A percentile compares a stretch with the other conserved stretches of the same genome.
Conservation (phyloP, 2,329 filamentous ascomycete species). For the Aureobasidium sp. region DNA sequence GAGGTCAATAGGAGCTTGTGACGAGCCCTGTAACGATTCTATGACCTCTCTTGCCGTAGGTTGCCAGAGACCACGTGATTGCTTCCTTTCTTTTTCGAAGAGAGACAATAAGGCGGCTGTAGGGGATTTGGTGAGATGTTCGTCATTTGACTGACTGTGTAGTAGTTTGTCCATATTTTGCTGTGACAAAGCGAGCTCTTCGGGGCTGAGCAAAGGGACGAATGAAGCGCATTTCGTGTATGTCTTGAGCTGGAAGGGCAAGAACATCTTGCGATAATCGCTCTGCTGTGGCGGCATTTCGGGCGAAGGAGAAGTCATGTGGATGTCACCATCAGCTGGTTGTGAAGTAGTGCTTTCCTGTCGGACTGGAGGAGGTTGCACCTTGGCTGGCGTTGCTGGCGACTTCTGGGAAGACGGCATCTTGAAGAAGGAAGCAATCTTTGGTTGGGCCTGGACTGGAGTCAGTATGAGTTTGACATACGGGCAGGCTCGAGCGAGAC, state of each 20-base stretch:
- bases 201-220: constrained; percentile 38
- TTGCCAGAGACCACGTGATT: constrained; percentile 14
- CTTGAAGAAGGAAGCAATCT: constrained; percentile 23
- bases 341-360: constrained; percentile 18
- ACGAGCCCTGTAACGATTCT: constrained; percentile 38
- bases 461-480: not conserved
- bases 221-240: constrained; percentile 63
- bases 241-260: constrained; percentile 72
- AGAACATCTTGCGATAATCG: constrained; percentile 58
- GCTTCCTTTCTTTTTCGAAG: not conserved
- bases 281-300: not conserved
- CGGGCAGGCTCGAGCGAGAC: constrained; percentile 27
- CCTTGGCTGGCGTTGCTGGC: not conserved
- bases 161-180: constrained; percentile 10
- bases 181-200: not conserved
- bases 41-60: constrained; percentile 33
- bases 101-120: not conserved
- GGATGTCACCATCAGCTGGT: constrained; percentile 4
- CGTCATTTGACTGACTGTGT: not conserved
- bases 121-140: not conserved
- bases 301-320: not conserved
- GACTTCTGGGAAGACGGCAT: constrained; percentile 24
- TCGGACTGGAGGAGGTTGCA: not conserved
- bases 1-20: constrained; percentile 37
- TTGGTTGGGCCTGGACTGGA: constrained; percentile 28